Conservation (phyloP, 1,284 basidiomycete species). For the Pseudozyma hubeiensis region DNA sequence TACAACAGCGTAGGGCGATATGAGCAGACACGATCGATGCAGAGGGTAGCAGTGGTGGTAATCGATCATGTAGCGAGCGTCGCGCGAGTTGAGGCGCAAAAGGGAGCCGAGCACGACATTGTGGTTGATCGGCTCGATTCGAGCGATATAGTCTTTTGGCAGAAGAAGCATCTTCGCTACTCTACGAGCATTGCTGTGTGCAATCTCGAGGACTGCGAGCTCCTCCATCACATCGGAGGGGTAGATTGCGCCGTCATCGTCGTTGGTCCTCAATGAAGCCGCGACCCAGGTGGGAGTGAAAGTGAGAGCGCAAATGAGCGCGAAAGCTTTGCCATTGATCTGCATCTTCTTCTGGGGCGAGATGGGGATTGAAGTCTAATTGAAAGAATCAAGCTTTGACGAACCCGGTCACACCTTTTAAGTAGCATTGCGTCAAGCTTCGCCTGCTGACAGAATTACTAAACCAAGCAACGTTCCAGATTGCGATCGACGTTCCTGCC, state of each 20-base stretch:
- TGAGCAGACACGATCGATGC: not conserved
- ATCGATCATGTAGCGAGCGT: not conserved
- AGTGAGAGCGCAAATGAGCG: too few species aligned
- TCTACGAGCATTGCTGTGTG: not conserved
- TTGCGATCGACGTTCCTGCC: too few species aligned
- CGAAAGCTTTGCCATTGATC: too few species aligned
- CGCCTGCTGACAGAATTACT: too few species aligned
- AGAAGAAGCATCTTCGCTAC: not conserved
- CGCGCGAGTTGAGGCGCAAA: not conserved
- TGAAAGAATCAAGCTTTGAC: too few species aligned
- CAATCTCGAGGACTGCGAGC: not conserved
- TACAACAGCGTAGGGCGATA: conserved; percentile 4
- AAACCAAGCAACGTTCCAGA: too few species aligned
- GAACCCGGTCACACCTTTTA: too few species aligned
- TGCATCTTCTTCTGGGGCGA: too few species aligned
- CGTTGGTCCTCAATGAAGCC: not conserved
- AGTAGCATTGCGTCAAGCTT: too few species aligned
- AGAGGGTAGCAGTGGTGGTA: not conserved
- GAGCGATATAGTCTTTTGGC: not conserved
- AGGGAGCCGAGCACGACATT: not conserved
- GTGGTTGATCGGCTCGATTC: not conserved
- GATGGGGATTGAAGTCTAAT: too few species aligned
- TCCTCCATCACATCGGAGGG: not conserved
- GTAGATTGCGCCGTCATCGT: too few species aligned
- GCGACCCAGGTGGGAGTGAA: too few species aligned